A percentile compares a stretch with the other conserved stretches of the same genome.
phyloP scores from a whole-genome alignment of 2,329 filamentous ascomycete species.

The Ophiocordyceps robertsii region DNA sequence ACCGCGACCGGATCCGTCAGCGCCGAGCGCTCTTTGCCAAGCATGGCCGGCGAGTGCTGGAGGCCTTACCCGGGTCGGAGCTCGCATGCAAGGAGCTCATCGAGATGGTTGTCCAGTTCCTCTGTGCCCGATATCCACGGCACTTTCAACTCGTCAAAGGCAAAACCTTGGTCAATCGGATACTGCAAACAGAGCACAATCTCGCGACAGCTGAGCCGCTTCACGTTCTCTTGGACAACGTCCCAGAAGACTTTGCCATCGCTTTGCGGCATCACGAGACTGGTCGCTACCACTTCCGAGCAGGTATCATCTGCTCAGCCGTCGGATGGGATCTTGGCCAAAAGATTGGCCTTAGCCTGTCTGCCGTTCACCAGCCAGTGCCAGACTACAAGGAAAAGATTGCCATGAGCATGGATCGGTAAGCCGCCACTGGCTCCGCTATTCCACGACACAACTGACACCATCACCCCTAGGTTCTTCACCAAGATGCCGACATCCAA shows the following conservation, averaged over 20 bases:
- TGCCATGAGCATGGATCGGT: conserved; percentile 78
- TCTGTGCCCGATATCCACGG: conserved; percentile 64
- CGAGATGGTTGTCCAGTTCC: conserved; percentile 73
- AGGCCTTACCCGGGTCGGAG: conserved; percentile 60
- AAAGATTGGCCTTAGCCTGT: conserved; percentile 59
- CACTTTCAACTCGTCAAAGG: conserved; percentile 50
- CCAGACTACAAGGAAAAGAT: conserved; percentile 83
- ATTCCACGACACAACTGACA: neutral
- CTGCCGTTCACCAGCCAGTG: conserved; percentile 59
- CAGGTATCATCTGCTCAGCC: conserved; percentile 64
- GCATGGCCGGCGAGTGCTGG: conserved; percentile 51
- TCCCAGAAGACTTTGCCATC: conserved; percentile 76
- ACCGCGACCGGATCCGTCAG: conserved; percentile 52
- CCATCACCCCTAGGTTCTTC: conserved; percentile 47
- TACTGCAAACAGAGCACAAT: conserved; percentile 49
- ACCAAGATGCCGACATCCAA: conserved; percentile 60
- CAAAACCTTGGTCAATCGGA: conserved; percentile 50
- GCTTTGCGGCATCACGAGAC: conserved; percentile 58
- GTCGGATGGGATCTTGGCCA: conserved; percentile 67
- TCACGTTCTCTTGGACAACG: conserved; percentile 57
- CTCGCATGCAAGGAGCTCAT: conserved; percentile 74
- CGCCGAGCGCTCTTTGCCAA: conserved; percentile 50
- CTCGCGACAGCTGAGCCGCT: conserved; percentile 52
- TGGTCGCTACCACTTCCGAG: conserved; percentile 61
- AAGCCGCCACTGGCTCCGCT: conserved; percentile 11